These are phyloP conservation scores for Coprinopsis marcescibilis DNA, from an alignment of 768 basidiomycete genomes.

Conservation along the genomic window DNA sequence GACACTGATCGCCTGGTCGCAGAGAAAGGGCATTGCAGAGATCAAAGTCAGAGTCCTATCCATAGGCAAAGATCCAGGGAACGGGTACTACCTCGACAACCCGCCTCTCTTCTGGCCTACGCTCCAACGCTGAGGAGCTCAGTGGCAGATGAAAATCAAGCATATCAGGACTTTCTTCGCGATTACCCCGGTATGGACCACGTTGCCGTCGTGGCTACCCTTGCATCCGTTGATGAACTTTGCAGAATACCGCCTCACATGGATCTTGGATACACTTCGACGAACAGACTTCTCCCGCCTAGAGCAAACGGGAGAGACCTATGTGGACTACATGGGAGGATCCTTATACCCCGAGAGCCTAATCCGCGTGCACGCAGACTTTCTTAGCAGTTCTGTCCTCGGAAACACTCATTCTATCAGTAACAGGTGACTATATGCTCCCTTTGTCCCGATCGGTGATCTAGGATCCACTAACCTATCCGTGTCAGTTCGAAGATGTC, in stretches of 20 bases:
- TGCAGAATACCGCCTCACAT: constrained; percentile 57
- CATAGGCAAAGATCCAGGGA: neutral
- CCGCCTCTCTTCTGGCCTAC: constrained; percentile 12
- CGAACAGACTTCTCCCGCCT: constrained; percentile 57
- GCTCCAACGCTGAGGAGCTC: constrained; percentile 4
- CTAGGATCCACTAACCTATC: constrained; percentile 4
- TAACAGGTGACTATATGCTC: constrained; percentile 56
- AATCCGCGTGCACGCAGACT: constrained; percentile 62
- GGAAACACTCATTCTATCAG: constrained; percentile 85
- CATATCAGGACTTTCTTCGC: constrained; percentile 45
- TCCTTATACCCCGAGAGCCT: constrained; percentile 76
- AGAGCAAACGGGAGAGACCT: constrained; percentile 61
- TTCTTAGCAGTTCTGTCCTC: constrained; percentile 59
- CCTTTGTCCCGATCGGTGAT: neutral
- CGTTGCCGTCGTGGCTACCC: neutral
- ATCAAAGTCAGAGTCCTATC: neutral
- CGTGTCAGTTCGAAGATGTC: constrained; percentile 62
- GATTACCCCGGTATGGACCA: constrained; percentile 29
- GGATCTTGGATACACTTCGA: constrained; percentile 66
- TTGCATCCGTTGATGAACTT: neutral
- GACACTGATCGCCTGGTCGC: constrained; percentile 5
- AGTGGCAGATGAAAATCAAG: constrained; percentile 26
- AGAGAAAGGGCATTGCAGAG: constrained; percentile 8
- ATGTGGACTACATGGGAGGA: constrained; percentile 86
- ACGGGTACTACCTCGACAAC: constrained; percentile 1